These are phyloP conservation scores for Symbiodinium natans DNA, from an alignment of 73 alveolate genomes.

Conservation along the genomic window DNA sequence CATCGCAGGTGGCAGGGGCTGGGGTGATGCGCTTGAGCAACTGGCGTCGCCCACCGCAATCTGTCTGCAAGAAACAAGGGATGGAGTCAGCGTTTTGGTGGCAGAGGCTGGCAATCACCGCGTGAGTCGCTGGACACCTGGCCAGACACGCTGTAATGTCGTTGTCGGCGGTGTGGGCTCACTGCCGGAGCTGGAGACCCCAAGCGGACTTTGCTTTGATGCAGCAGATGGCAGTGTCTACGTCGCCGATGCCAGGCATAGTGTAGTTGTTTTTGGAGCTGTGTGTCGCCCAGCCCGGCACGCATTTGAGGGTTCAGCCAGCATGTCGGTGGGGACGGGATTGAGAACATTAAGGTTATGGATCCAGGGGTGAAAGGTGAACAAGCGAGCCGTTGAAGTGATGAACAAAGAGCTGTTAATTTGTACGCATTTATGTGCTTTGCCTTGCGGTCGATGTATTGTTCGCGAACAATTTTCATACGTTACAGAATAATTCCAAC, in stretches of 20 bases:
- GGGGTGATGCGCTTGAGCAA: conserved; percentile 50
- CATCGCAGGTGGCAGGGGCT: conserved; percentile 60
- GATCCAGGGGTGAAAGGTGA: too few relatives aligned
- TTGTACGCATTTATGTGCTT: too few relatives aligned
- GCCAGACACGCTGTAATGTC: conserved; percentile 1
- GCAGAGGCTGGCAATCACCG: conserved; percentile 36
- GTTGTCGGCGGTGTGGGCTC: conserved; percentile 36
- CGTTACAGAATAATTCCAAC: not conserved
- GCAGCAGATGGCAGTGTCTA: not conserved
- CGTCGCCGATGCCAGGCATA: not conserved
- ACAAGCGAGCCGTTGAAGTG: too few relatives aligned
- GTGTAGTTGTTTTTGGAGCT: not conserved
- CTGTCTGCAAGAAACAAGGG: conserved; percentile 8
- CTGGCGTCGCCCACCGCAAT: conserved; percentile 48
- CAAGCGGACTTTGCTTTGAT: not conserved
- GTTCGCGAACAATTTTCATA: too few relatives aligned
- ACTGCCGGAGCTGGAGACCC: conserved; percentile 20
- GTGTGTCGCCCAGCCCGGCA: too few relatives aligned
- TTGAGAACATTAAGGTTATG: too few relatives aligned
- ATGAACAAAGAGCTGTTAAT: too few relatives aligned
- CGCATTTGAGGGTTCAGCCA: too few relatives aligned
- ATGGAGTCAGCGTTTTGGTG: conserved; percentile 17
- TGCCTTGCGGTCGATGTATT: too few relatives aligned
- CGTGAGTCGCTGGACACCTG: conserved; percentile 57
- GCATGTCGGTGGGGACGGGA: not conserved